Conservation (phyloP, 1,284 basidiomycete genomes). For the Sanghuangporus weigelae region DNA sequence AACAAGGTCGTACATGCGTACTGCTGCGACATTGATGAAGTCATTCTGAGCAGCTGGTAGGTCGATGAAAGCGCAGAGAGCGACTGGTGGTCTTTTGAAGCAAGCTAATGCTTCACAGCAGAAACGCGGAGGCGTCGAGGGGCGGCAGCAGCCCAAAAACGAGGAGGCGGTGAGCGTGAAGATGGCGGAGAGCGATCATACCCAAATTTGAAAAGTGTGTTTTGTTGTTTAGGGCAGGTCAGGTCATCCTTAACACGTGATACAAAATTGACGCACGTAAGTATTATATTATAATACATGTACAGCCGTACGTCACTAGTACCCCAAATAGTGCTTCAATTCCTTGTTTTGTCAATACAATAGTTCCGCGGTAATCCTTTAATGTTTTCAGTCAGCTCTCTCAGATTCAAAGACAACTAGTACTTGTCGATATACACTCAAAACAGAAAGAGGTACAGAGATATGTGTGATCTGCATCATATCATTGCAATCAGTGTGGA, state of each 20-base stretch:
- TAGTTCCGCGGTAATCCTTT: neutral
- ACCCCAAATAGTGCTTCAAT: neutral
- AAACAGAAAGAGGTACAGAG: no score
- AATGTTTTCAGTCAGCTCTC: no score
- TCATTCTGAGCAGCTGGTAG: constrained; percentile 18
- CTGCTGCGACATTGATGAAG: constrained; percentile 19
- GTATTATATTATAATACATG: no score
- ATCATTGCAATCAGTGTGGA: no score
- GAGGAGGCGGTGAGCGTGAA: constrained; percentile 4
- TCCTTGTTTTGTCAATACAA: neutral
- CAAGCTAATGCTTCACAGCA: constrained; percentile 72
- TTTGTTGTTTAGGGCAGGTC: constrained; percentile 8
- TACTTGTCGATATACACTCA: no score
- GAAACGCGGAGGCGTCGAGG: neutral
- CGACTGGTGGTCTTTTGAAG: constrained; percentile 42
- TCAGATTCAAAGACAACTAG: no score
- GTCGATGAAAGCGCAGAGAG: constrained; percentile 26
- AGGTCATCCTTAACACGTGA: neutral
- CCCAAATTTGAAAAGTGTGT: neutral
- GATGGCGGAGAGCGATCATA: neutral
- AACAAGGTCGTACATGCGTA: constrained; percentile 12
- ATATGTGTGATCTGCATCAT: no score
- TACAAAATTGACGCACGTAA: no score
- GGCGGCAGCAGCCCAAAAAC: neutral
- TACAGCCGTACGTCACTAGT: no score